These are phyloP conservation scores for Fusarium paranaense DNA, from an alignment of 2,329 filamentous ascomycete species.

Conservation along the genomic window DNA sequence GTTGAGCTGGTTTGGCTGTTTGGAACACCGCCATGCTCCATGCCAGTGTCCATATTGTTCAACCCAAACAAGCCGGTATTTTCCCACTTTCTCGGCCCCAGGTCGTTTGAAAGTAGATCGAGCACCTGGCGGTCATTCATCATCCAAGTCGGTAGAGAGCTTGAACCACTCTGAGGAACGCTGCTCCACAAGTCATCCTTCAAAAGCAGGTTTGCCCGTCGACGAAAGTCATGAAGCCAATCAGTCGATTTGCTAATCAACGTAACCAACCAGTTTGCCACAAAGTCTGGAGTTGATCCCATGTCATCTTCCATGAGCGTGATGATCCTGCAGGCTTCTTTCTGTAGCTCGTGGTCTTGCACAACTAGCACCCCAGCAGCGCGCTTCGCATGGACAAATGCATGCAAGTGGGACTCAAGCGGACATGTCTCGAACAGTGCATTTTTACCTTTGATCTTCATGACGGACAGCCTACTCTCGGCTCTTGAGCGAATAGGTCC, in stretches of 20 bases:
- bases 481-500: conserved; percentile 21
- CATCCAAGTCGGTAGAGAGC: not conserved
- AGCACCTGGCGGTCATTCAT: not conserved
- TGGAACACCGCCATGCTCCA: not conserved
- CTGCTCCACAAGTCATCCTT: not conserved
- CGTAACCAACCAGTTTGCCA: conserved; percentile 29
- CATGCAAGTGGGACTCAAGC: conserved; percentile 21
- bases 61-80: not conserved
- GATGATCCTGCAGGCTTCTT: conserved; percentile 21
- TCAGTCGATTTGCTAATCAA: conserved; percentile 14
- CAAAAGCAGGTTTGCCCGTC: not conserved
- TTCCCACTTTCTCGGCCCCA: not conserved
- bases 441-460: conserved; percentile 31
- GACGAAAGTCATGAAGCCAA: conserved; percentile 25
- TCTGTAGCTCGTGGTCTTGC: conserved; percentile 14
- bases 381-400: not conserved
- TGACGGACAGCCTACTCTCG: conserved; percentile 20
- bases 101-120: not conserved
- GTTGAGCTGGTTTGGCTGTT: not conserved
- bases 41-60: no score
- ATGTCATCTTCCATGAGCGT: conserved; percentile 28
- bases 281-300: conserved; percentile 22
- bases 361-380: not conserved
- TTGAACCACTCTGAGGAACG: not conserved
- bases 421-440: conserved; percentile 28